Conservation (phyloP, 257 asterid genomes). For the Gentiana dahurica region DNA sequence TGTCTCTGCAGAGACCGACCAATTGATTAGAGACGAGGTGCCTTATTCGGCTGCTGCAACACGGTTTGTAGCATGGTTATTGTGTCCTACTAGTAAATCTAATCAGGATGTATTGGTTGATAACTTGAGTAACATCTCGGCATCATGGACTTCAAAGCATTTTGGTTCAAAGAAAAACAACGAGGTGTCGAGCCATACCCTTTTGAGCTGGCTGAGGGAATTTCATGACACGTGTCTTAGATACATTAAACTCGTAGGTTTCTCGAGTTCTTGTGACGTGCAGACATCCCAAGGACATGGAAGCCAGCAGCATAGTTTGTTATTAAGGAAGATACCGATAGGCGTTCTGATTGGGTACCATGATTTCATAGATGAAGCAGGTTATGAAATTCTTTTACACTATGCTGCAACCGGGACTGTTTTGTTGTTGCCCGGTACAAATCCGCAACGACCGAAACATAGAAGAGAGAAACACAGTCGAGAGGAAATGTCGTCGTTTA, state of each 20-base stretch:
- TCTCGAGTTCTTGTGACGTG: constrained; percentile 18
- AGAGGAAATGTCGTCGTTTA: constrained; percentile 11
- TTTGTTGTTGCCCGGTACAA: constrained; percentile 17
- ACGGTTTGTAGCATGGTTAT: constrained; percentile 59
- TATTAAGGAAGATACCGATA: constrained; percentile 48
- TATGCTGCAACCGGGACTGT: constrained; percentile 56
- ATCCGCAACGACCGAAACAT: constrained; percentile 21
- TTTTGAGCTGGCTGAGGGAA: constrained; percentile 48
- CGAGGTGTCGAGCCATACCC: constrained; percentile 15
- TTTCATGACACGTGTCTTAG: constrained; percentile 24
- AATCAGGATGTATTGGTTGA: constrained; percentile 27
- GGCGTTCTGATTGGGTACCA: constrained; percentile 44
- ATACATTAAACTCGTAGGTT: constrained; percentile 13
- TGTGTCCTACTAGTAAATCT: constrained; percentile 41
- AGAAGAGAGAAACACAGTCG: constrained; percentile 21
- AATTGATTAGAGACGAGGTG: constrained; percentile 16
- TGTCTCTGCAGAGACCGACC: constrained; percentile 15
- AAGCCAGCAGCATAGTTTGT: constrained; percentile 21
- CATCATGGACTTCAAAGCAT: constrained; percentile 28
- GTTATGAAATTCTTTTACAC: constrained; percentile 55
- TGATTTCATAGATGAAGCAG: constrained; percentile 27
- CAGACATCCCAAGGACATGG: constrained; percentile 15
- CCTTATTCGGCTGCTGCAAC: constrained; percentile 41
- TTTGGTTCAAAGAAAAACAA: constrained; percentile 19
- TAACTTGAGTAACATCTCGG: constrained; percentile 36